Conservation (phyloP, 768 basidiomycete species). For the Boletus insuetus region DNA sequence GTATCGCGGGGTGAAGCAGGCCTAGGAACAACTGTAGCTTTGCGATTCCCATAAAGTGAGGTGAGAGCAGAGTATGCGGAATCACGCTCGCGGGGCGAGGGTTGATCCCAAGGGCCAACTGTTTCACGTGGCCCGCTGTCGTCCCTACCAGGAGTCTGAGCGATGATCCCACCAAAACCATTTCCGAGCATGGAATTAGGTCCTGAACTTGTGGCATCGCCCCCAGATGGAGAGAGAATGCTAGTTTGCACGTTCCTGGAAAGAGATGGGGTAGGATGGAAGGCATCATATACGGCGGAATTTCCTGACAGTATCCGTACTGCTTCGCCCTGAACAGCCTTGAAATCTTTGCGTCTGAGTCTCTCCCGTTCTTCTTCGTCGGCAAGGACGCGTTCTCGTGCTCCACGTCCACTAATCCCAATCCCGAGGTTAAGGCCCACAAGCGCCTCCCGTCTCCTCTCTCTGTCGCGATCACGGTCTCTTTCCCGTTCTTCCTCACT, state of each 20-base stretch:
- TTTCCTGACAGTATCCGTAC: conserved; percentile 40
- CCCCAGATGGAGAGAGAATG: conserved; percentile 20
- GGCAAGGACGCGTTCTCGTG: conserved; percentile 62
- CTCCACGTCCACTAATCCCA: conserved; percentile 41
- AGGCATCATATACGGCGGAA: conserved; percentile 68
- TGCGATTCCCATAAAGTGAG: conserved; percentile 28
- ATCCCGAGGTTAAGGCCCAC: conserved; percentile 39
- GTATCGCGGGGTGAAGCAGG: conserved; percentile 26
- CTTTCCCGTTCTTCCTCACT: conserved; percentile 40
- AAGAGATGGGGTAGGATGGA: conserved; percentile 55
- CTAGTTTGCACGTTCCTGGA: conserved; percentile 27
- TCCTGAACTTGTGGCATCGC: conserved; percentile 16
- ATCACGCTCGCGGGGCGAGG: conserved; percentile 34
- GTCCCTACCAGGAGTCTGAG: conserved; percentile 26
- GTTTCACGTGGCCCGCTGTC: conserved; percentile 22
- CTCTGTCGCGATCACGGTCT: conserved; percentile 45
- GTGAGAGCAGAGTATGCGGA: conserved; percentile 21
- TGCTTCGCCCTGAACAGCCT: conserved; percentile 36
- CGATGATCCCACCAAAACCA: conserved; percentile 25
- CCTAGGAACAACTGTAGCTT: conserved; percentile 21
- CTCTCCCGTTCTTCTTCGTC: conserved; percentile 54
- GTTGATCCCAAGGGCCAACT: conserved; percentile 34
- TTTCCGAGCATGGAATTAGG: conserved; percentile 23
- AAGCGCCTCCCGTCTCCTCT: conserved; percentile 41
- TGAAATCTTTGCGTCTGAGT: conserved; percentile 52